These are phyloP conservation scores for Peziza echinospora DNA, from an alignment of 495 filamentous ascomycete species.

Conservation along the genomic window DNA sequence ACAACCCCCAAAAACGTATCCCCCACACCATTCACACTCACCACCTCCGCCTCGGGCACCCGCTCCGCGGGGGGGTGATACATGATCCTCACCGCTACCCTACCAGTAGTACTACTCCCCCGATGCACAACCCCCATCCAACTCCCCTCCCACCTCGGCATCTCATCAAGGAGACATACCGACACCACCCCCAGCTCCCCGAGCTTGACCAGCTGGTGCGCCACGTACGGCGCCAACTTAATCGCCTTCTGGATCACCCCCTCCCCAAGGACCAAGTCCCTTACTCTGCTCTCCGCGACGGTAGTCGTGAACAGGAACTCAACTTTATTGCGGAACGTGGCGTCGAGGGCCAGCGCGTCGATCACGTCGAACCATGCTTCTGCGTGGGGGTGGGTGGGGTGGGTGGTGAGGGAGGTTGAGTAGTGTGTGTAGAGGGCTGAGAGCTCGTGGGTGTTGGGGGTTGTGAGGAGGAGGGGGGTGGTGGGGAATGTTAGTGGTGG, in stretches of 20 bases:
- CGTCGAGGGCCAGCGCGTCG: conserved; percentile 40
- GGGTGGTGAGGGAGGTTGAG: too few species aligned
- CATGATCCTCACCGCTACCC: conserved; percentile 72
- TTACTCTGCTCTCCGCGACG: neutral
- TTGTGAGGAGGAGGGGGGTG: conserved; percentile 42
- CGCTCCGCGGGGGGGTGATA: conserved; percentile 46
- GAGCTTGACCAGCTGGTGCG: conserved; percentile 64
- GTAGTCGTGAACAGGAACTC: conserved; percentile 1
- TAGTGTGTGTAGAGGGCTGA: conserved; percentile 43
- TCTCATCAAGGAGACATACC: conserved; percentile 40
- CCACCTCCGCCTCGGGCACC: conserved; percentile 37
- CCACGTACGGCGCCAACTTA: conserved; percentile 73
- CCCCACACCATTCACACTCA: conserved; percentile 84
- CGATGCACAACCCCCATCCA: too few species aligned
- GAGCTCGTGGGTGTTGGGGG: conserved; percentile 69
- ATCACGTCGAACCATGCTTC: conserved; percentile 57
- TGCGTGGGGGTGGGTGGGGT: too few species aligned
- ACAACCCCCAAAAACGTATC: conserved; percentile 79
- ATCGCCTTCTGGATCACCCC: conserved; percentile 66
- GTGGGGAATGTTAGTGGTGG: conserved; percentile 45
- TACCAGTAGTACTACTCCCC: conserved; percentile 11
- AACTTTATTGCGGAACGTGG: conserved; percentile 9
- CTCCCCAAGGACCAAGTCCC: conserved; percentile 42
- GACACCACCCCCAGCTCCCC: conserved; percentile 61
- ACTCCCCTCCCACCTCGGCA: too few species aligned